Evolutionary conservation across 768 basidiomycete genomes (phyloP), one percentile per base, ranked within the genome.

Genomic region (Xerocomus potaroensis): DNA sequence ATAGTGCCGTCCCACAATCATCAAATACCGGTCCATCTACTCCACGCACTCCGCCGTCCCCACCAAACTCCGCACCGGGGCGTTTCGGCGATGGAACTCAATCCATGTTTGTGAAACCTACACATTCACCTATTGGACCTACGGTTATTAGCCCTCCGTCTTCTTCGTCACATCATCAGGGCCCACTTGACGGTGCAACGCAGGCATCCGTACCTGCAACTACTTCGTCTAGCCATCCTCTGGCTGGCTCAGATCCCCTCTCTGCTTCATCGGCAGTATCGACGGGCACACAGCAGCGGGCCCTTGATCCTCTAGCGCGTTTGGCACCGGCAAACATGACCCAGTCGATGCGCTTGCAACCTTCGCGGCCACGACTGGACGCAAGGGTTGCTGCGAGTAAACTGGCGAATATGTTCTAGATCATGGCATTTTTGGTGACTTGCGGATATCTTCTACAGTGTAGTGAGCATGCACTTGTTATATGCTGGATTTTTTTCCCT

Each of bases 351-450:
- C 80, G 84, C 16, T 74, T 85, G 37, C 80, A 81, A 55, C 82
- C 86, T 12, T 79, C 80, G 40, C 70, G 88, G 54, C 80, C 84
- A 35, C 73, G 85, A 58, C 65, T 95, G 57, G 93, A 96, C 63
- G 84, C 91, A 9, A 74, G 84, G 58, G 84, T 90, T 59, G 89
- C 89, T 12, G 91, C 89, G 16, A 88, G 88, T 62, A 93, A 92
- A 64, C 75, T 93, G 47, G 91, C 90, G 7, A 94, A 92, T 60
- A 86, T 89, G 84, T 88, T 90, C 62, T 90, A 69, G 61, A 27
- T 40, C n/a, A 45, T 24, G 35, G n/a, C 5, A 14, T 15, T 29
- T 35, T 30, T 12, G 3, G 33, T 42, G 40, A n/a, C 18, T 37
- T 32, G 40, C 21, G 18, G 40, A 37, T 43, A 39, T 47, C 10